A percentile compares a stretch with the other conserved stretches of the same genome.
Evolutionary conservation across 495 filamentous ascomycete species (phyloP).

Genomic region (Hyaloscypha variabilis): DNA sequence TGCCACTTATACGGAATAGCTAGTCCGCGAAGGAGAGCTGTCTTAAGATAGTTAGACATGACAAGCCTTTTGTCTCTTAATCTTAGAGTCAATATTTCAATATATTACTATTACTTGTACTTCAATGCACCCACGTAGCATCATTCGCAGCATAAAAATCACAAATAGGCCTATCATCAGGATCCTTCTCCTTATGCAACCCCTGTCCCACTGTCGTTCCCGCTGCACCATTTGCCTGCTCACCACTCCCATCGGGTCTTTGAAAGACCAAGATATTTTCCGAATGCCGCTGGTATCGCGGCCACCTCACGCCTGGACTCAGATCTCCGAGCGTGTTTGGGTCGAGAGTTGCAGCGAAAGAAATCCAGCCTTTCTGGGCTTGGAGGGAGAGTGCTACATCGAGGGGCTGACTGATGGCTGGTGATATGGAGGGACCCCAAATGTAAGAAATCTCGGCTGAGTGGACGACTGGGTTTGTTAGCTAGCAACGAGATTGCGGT

Average conservation of each 20-base stretch:
- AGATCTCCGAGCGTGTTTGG: constrained; percentile 6
- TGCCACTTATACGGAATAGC: too few species aligned
- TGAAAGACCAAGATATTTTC: constrained; percentile 5
- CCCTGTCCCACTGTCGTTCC: constrained; percentile 8
- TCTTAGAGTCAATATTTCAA: too few species aligned
- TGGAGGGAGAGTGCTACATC: constrained; percentile 6
- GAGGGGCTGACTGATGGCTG: neutral
- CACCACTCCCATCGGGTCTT: constrained; percentile 9
- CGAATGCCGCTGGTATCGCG: neutral
- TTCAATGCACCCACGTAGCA: constrained; percentile 7
- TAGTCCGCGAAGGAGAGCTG: too few species aligned
- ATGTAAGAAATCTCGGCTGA: neutral
- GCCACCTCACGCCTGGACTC: constrained; percentile 4
- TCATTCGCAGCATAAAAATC: constrained; percentile 13
- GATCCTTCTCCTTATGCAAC: constrained; percentile 1
- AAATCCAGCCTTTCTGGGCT: constrained; percentile 11
- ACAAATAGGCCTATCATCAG: constrained; percentile 9
- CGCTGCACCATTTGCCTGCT: constrained; percentile 5
- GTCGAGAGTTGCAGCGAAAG: constrained; percentile 7
- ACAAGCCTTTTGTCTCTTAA: too few species aligned
- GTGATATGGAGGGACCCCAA: neutral
- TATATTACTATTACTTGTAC: too few species aligned
- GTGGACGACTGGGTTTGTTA: constrained; percentile 8
- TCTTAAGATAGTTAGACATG: too few species aligned
- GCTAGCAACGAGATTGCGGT: neutral